Percentiles rank a stretch among this genome's conserved stretches.
These are phyloP conservation scores for Dictyostelium intermedium DNA, from an alignment of 78 protist genomes.

Conservation along the genomic window DNA sequence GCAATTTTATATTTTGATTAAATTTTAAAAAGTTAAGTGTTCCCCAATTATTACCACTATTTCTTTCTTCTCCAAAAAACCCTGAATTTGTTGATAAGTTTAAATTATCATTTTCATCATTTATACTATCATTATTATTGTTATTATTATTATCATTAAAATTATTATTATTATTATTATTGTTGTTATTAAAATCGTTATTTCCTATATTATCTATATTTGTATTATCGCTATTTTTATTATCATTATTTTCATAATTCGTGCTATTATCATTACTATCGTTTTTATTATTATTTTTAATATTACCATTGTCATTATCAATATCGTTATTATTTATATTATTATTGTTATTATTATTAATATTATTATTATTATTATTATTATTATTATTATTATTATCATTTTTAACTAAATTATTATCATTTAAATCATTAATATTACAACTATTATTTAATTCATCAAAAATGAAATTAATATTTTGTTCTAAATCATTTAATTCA, in stretches of 20 bases:
- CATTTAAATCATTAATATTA: neutral
- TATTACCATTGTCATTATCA: neutral
- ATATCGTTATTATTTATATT: neutral
- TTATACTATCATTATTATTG: neutral
- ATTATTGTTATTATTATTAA: neutral
- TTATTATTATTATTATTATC: neutral
- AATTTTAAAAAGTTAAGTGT: slow-evolving; percentile 2
- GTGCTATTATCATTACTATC: neutral
- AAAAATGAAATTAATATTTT: slow-evolving; percentile 11
- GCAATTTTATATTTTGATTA: slow-evolving; percentile 40
- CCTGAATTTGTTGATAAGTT: neutral
- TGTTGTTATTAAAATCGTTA: too few species aligned
- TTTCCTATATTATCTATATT: neutral
- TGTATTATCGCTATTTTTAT: neutral
- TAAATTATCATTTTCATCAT: neutral
- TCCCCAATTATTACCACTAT: slow-evolving; percentile 32
- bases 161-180: too few species aligned
- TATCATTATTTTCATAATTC: neutral
- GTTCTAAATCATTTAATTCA: neutral
- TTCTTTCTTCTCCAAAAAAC: neutral
- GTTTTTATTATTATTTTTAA: neutral
- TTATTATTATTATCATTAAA: neutral
- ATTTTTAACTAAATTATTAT: neutral
- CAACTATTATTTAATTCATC: slow-evolving; percentile 20
- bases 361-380: neutral